Conservation (phyloP, 148 eudicot genomes). For the Rhododendron ovatum region DNA sequence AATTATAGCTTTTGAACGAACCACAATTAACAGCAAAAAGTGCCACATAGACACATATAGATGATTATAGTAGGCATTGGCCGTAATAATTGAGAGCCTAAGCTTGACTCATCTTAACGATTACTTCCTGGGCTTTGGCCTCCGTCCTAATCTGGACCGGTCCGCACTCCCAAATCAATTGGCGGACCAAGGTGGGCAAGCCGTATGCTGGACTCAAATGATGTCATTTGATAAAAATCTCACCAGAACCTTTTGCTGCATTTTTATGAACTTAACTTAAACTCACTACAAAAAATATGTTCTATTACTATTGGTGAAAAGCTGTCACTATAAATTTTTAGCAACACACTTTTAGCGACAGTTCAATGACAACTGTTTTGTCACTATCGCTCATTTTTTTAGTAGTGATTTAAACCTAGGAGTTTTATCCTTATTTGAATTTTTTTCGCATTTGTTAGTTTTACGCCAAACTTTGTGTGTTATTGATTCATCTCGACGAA, state of each 20-base stretch:
- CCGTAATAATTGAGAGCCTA: background rate
- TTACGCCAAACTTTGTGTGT: too few species aligned
- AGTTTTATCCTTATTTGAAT: too few species aligned
- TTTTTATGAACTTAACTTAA: too few species aligned
- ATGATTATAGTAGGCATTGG: background rate
- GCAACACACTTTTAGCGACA: too few species aligned
- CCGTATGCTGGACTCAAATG: background rate
- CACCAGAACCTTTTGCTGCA: background rate
- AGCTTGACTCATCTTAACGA: background rate
- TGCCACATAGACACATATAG: background rate
- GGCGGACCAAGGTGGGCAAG: background rate
- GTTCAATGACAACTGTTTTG: too few species aligned
- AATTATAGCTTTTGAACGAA: conserved; percentile 13
- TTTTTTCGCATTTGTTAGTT: too few species aligned
- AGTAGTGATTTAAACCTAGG: too few species aligned
- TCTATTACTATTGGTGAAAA: too few species aligned
- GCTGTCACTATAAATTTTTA: too few species aligned
- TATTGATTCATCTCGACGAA: too few species aligned
- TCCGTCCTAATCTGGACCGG: background rate
- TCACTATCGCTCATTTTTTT: too few species aligned
- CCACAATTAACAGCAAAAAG: conserved; percentile 4
- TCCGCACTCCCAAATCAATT: background rate
- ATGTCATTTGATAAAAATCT: background rate
- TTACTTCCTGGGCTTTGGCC: background rate
- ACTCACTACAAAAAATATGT: too few species aligned